Evolutionary conservation across 192 early-diverging fungal genomes (phyloP).

Genomic region (Pilaira anomala): DNA sequence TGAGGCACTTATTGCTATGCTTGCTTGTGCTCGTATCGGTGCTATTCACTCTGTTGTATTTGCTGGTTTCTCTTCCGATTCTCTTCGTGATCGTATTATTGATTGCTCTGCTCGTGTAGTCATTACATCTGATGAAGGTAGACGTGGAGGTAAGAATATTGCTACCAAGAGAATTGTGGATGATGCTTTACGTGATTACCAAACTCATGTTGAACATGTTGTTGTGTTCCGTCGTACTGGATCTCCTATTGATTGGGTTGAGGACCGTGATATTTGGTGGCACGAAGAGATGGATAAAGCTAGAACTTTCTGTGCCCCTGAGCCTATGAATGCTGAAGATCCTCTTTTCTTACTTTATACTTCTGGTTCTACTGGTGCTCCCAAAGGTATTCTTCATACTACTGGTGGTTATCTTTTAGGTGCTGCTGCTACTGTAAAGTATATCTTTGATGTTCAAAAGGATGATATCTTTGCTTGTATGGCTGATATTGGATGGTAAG

Average conservation of each 20-base stretch:
- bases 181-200: conserved; percentile 75
- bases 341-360: conserved; percentile 97
- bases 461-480: conserved; percentile 90
- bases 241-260: conserved; percentile 67
- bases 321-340: conserved; percentile 86
- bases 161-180: conserved; percentile 92
- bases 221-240: conserved; percentile 92
- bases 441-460: conserved; percentile 91
- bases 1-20: conserved; percentile 86
- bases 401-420: conserved; percentile 93
- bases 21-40: conserved; percentile 92
- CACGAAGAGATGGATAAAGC: conserved; percentile 83
- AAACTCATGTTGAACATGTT: conserved; percentile 72
- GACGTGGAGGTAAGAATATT: conserved; percentile 85
- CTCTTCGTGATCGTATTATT: conserved; percentile 86
- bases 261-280: conserved; percentile 89
- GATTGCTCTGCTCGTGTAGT: conserved; percentile 79
- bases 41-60: conserved; percentile 96
- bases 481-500: conserved; percentile 86
- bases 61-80: conserved; percentile 93
- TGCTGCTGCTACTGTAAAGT: conserved; percentile 78
- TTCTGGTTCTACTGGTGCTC: conserved; percentile 83
- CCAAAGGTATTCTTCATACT: conserved; percentile 94
- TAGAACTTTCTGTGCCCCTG: conserved; percentile 83
- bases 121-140: conserved; percentile 92